Conservation (phyloP, 768 basidiomycete species). For the Nidularia pulvinata region DNA sequence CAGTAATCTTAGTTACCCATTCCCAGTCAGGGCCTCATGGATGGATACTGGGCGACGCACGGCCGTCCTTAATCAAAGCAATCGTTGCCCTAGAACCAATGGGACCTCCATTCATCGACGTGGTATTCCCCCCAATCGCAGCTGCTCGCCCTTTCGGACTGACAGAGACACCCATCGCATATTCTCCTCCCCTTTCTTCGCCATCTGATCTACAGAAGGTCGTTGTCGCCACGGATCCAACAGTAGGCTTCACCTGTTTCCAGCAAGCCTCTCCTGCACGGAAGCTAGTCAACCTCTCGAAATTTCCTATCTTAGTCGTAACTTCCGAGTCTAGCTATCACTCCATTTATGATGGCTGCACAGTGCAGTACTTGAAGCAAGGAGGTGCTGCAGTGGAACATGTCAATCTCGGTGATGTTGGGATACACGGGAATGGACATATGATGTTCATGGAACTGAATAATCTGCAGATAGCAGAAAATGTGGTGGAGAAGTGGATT, state of each 20-base stretch:
- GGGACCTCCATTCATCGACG: slow-evolving; percentile 47
- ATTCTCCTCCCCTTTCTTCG: slow-evolving; percentile 36
- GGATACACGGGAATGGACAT: slow-evolving; percentile 53
- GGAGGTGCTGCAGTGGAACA: slow-evolving; percentile 45
- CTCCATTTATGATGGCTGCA: slow-evolving; percentile 45
- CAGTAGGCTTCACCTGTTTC: slow-evolving; percentile 31
- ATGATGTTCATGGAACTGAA: slow-evolving; percentile 60
- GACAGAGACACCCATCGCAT: slow-evolving; percentile 44
- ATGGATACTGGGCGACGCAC: slow-evolving; percentile 46
- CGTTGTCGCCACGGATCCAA: slow-evolving; percentile 17
- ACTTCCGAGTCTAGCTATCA: slow-evolving; percentile 53
- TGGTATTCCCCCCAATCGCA: slow-evolving; percentile 31
- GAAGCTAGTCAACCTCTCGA: slow-evolving; percentile 35
- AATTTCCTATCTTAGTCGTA: slow-evolving; percentile 44
- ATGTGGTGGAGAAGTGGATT: slow-evolving; percentile 40
- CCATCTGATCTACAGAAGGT: slow-evolving; percentile 29
- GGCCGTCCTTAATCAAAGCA: slow-evolving; percentile 40
- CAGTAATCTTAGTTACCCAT: slow-evolving; percentile 46
- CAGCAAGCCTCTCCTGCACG: slow-evolving; percentile 41
- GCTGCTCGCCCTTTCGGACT: slow-evolving; percentile 43
- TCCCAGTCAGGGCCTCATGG: slow-evolving; percentile 49
- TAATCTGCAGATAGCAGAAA: slow-evolving; percentile 34
- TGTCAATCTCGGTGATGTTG: slow-evolving; percentile 34
- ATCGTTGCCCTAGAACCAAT: slow-evolving; percentile 49
- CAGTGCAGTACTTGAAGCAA: slow-evolving; percentile 36